These are phyloP conservation scores for Musa balbisiana DNA, from an alignment of 202 grass and related monocot species.

Conservation along the genomic window DNA sequence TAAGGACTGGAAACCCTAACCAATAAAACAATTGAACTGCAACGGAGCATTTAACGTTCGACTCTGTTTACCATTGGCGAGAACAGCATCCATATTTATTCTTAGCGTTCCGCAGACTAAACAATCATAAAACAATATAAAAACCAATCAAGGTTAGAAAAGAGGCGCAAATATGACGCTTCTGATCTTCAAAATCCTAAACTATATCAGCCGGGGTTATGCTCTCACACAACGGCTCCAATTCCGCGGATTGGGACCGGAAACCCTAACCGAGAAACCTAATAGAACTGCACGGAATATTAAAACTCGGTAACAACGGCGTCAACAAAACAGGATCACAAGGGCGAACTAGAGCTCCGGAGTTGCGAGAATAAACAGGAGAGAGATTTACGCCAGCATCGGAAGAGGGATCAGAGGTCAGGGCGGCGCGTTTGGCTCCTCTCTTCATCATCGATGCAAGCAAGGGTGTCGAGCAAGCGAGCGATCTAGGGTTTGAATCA, in stretches of 20 bases:
- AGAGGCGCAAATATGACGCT: background rate
- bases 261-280: background rate
- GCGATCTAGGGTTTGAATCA: background rate
- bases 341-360: background rate
- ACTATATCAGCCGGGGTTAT: background rate
- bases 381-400: conserved; percentile 21
- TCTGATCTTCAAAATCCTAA: background rate
- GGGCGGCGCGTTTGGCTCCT: conserved; percentile 32
- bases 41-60: background rate
- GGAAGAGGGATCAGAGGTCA: conserved; percentile 22
- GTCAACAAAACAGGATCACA: background rate
- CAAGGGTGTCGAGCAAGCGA: background rate
- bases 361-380: background rate
- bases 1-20: background rate
- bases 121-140: no score
- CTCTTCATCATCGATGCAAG: conserved; percentile 6
- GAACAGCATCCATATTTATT: background rate
- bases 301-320: background rate
- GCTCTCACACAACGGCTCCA: background rate
- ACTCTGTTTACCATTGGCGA: background rate
- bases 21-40: background rate
- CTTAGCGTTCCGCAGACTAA: background rate
- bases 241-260: background rate
- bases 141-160: background rate
- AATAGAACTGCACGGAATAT: background rate